phyloP scores from a whole-genome alignment of 495 filamentous ascomycete genomes.

The Daldinia concentrica region DNA sequence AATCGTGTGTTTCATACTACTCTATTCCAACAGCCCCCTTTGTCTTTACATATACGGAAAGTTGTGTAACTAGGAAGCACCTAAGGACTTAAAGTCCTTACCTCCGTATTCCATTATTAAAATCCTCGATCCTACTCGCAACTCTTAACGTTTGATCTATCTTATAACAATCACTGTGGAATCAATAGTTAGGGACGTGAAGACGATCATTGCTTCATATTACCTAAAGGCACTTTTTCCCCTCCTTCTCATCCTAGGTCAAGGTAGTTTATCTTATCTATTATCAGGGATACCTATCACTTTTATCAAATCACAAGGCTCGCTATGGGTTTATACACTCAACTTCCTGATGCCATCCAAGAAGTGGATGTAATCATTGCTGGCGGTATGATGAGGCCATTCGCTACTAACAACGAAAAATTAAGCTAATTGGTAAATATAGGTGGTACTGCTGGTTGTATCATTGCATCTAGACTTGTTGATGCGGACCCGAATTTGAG shows the following conservation, averaged over 20 bases:
- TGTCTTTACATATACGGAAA: background rate
- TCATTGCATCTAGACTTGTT: background rate
- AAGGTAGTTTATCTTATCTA: background rate
- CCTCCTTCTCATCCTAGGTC: background rate
- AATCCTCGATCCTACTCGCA: background rate
- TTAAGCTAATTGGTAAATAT: background rate
- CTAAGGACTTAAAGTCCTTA: background rate
- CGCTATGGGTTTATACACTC: slow-evolving; percentile 46
- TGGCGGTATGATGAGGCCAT: slow-evolving; percentile 40
- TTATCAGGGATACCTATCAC: background rate
- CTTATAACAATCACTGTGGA: background rate
- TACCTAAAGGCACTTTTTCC: background rate
- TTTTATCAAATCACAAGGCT: background rate
- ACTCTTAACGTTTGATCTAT: background rate
- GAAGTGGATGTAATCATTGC: slow-evolving; percentile 52
- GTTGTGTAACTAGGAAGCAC: background rate
- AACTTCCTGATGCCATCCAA: slow-evolving; percentile 42
- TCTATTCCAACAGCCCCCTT: background rate
- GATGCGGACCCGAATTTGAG: slow-evolving; percentile 46
- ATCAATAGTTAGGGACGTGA: background rate
- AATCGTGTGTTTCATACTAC: background rate
- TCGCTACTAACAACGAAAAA: background rate
- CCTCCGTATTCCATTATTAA: background rate
- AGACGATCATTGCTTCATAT: background rate
- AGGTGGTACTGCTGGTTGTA: slow-evolving; percentile 1